These are phyloP conservation scores for Stagonosporopsis rhizophila DNA, from an alignment of 2,329 filamentous ascomycete genomes.

Conservation along the genomic window DNA sequence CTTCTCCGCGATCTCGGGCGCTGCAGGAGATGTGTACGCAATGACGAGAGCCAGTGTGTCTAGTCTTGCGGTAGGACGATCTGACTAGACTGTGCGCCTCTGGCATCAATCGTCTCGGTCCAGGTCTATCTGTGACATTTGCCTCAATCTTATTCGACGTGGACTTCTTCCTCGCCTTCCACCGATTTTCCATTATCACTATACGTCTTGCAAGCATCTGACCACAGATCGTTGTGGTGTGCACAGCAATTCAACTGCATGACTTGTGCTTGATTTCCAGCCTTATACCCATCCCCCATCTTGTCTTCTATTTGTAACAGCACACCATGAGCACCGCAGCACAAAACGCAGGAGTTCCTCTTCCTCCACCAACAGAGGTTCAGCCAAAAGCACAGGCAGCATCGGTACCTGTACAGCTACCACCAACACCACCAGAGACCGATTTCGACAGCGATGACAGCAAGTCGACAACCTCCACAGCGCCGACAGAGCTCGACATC, in stretches of 20 bases:
- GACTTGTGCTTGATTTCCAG: background rate
- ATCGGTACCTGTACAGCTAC: constrained; percentile 30
- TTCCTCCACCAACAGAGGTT: constrained; percentile 23
- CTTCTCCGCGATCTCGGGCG: constrained; percentile 23
- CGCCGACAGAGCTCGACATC: constrained; percentile 51
- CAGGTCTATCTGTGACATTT: constrained; percentile 6
- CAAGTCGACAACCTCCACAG: constrained; percentile 27
- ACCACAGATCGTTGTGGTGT: background rate
- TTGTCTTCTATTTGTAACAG: background rate
- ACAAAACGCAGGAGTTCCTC: constrained; percentile 23
- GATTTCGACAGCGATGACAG: constrained; percentile 41
- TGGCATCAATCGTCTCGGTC: background rate
- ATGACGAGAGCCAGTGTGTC: constrained; percentile 21
- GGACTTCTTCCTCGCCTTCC: background rate
- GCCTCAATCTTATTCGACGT: constrained; percentile 7
- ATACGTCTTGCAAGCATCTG: background rate
- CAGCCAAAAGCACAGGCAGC: constrained; percentile 29
- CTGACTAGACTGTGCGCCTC: constrained; percentile 5
- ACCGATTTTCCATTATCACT: background rate
- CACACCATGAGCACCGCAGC: constrained; percentile 30
- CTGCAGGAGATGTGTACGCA: constrained; percentile 16
- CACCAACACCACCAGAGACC: constrained; percentile 47
- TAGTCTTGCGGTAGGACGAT: constrained; percentile 6
- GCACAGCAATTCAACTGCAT: background rate
- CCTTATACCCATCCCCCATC: constrained; percentile 5